Percentiles rank a stretch among this genome's conserved stretches.
These are phyloP conservation scores for Diaporthe ilicicola DNA, from an alignment of 2,329 filamentous ascomycete genomes.

Conservation along the genomic window DNA sequence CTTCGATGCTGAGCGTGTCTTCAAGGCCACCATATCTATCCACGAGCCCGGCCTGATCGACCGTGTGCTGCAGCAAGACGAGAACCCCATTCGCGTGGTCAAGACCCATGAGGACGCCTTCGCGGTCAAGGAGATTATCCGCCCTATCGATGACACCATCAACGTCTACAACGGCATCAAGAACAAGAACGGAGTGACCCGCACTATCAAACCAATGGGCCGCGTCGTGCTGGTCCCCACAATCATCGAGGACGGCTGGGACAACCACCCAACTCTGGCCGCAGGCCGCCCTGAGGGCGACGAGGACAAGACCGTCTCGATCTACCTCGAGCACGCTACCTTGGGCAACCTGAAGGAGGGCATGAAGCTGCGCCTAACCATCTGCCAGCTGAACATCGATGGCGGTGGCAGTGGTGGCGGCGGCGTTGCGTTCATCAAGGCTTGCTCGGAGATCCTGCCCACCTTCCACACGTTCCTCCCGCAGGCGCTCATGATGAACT, in stretches of 20 bases:
- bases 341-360: slow-evolving; percentile 63
- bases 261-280: slow-evolving; percentile 47
- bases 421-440: slow-evolving; percentile 72
- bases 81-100: slow-evolving; percentile 43
- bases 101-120: slow-evolving; percentile 56
- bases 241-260: slow-evolving; percentile 58
- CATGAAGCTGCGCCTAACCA: slow-evolving; percentile 63
- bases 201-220: slow-evolving; percentile 53
- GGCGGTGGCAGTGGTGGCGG: slow-evolving; percentile 37
- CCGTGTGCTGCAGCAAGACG: slow-evolving; percentile 42
- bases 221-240: slow-evolving; percentile 52
- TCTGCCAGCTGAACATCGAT: slow-evolving; percentile 57
- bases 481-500: slow-evolving; percentile 74
- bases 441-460: slow-evolving; percentile 61
- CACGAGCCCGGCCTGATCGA: slow-evolving; percentile 40
- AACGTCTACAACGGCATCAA: slow-evolving; percentile 54
- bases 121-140: slow-evolving; percentile 68
- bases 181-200: slow-evolving; percentile 43
- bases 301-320: slow-evolving; percentile 45
- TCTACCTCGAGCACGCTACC: slow-evolving; percentile 72
- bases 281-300: slow-evolving; percentile 39
- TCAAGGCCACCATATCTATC: slow-evolving; percentile 55
- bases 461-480: slow-evolving; percentile 72
- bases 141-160: slow-evolving; percentile 51
- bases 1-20: slow-evolving; percentile 51